phyloP scores from a whole-genome alignment of 2,329 filamentous ascomycete species.

The Alternaria sp. region DNA sequence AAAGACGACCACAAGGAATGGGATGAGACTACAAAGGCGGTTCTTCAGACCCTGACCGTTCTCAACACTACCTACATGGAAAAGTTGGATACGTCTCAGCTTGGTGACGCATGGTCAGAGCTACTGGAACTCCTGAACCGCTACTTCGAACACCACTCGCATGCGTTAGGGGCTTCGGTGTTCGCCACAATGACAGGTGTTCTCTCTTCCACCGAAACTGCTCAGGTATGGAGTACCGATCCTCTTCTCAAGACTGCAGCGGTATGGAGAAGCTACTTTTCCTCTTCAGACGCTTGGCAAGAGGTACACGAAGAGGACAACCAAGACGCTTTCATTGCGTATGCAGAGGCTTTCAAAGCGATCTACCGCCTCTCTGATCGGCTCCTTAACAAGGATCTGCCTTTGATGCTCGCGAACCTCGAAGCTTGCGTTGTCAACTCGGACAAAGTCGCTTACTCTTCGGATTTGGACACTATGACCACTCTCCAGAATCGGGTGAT shows the following conservation, averaged over 20 bases:
- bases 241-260: conserved; percentile 42
- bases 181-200: conserved; percentile 50
- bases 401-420: conserved; percentile 73
- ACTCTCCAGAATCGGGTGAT: conserved; percentile 74
- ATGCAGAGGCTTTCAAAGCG: conserved; percentile 75
- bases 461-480: conserved; percentile 75
- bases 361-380: conserved; percentile 77
- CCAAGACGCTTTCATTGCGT: conserved; percentile 84
- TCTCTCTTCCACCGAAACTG: conserved; percentile 39
- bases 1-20: conserved; percentile 37
- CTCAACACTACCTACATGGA: conserved; percentile 79
- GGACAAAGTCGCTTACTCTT: conserved; percentile 69
- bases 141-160: conserved; percentile 50
- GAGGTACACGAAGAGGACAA: conserved; percentile 56
- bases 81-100: conserved; percentile 69
- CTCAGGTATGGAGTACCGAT: conserved; percentile 25
- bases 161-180: conserved; percentile 51
- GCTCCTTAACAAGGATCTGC: conserved; percentile 66
- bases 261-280: conserved; percentile 45
- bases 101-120: conserved; percentile 76
- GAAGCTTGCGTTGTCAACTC: conserved; percentile 74
- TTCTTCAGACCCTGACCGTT: conserved; percentile 49
- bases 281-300: conserved; percentile 30
- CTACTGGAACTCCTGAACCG: conserved; percentile 72
- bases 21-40: conserved; percentile 50